Evolutionary conservation across 2,329 filamentous ascomycete genomes (phyloP).

Genomic region (Tolypocladium pustulatum): DNA sequence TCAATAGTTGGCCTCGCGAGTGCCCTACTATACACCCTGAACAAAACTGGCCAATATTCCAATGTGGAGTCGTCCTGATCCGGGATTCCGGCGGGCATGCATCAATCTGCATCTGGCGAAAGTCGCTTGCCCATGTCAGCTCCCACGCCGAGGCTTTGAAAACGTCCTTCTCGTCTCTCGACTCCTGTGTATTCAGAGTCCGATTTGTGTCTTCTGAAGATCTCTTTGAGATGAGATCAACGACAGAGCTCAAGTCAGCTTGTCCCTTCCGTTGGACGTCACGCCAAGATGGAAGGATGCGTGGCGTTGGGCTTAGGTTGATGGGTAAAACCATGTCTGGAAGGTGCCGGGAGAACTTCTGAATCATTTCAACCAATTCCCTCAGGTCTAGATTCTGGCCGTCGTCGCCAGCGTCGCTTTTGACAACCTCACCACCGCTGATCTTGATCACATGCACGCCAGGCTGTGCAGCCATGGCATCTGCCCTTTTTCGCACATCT

Average conservation of each 20-base stretch:
- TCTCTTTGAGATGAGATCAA: conserved; percentile 17
- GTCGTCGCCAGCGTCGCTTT: conserved; percentile 22
- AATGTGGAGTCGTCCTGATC: conserved; percentile 46
- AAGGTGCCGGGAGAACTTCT: conserved; percentile 59
- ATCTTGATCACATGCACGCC: conserved; percentile 45
- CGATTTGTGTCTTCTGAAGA: conserved; percentile 5
- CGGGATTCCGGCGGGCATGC: conserved; percentile 54
- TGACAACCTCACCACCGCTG: conserved; percentile 47
- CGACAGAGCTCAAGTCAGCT: conserved; percentile 15
- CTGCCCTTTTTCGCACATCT: conserved; percentile 51
- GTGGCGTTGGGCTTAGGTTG: conserved; percentile 48
- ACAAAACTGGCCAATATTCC: conserved; percentile 57
- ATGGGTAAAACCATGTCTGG: conserved; percentile 80
- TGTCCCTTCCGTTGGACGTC: conserved; percentile 23
- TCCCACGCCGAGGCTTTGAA: neutral
- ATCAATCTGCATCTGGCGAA: conserved; percentile 30
- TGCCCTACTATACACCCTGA: conserved; percentile 51
- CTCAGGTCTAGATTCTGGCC: conserved; percentile 26
- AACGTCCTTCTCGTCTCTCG: neutral
- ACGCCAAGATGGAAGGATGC: conserved; percentile 47
- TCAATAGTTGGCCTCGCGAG: conserved; percentile 55
- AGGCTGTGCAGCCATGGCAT: conserved; percentile 26
- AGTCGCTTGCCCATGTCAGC: conserved; percentile 12
- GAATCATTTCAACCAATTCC: conserved; percentile 54
- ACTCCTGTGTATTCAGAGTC: neutral